Evolutionary conservation across 2,329 filamentous ascomycete species (phyloP), one percentile per base, ranked within the genome.

Genomic region (Coleophoma cylindrospora): DNA sequence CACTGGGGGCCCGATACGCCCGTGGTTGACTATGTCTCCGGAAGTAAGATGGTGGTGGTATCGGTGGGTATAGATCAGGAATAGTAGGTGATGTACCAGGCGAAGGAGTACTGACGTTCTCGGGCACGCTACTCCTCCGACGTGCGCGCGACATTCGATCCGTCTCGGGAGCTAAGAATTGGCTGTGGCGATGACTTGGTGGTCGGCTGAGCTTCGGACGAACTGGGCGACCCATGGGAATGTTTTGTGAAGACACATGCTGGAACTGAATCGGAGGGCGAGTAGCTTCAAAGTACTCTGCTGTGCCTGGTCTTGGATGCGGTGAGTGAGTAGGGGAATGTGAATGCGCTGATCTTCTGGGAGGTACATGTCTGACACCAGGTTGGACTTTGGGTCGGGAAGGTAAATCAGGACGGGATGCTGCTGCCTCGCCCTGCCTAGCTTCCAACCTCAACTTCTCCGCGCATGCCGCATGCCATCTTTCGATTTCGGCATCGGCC

Each of bases 391-490:
- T 62, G 2, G 63, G 63, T 45, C 62, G 48, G 9, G 60, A 57
- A 15, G 60, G 62, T 15, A 61, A 50, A 43, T 49, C 57, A 10
- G 64, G 56, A 36, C 58, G 37, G 50, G 43, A 48, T 54, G 46
- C 57, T 50, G 40, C 74, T 46, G 54, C 36, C 37, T 57, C 43
- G 50, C 65, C 55, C 27, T 27, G 7, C 7, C 36, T 53, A 13
- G 74, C 80, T 57, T 91, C 84, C 50, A 79, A 74, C 54, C 83
- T 80, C 45, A 96, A 70, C 57, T 80, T 82, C 51, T 85, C 77
- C 34, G 83, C 86, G 50, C 95, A 91, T 2, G 77, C 74, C 57
- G 87, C 83, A 65, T 97, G 91, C 92, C 94, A 99, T 51, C 77
- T 74, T 49, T 91, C 82, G 69, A 96, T 91, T n/a, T 87, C 85